Evolutionary conservation across 768 basidiomycete species (phyloP).

Genomic region (Podaxis mareebaensis): DNA sequence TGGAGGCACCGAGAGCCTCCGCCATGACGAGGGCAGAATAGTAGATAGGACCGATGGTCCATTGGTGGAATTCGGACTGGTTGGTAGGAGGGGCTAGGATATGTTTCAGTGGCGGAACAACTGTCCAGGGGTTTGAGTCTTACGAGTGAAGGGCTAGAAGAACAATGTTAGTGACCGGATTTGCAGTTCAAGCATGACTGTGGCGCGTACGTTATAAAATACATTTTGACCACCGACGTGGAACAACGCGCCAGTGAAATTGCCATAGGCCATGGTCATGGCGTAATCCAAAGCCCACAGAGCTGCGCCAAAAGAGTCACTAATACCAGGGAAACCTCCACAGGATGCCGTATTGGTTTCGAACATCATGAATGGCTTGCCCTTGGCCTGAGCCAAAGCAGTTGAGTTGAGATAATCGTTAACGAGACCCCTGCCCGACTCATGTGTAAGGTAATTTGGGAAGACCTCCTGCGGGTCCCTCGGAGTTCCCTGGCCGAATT

Average conservation of each 20-base stretch:
- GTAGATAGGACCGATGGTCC: conserved; percentile 78
- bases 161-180: conserved; percentile 45
- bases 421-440: conserved; percentile 49
- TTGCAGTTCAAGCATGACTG: conserved; percentile 16
- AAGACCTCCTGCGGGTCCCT: conserved; percentile 50
- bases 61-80: conserved; percentile 59
- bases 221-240: conserved; percentile 67
- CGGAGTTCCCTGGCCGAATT: conserved; percentile 42
- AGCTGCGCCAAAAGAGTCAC: conserved; percentile 62
- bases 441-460: conserved; percentile 67
- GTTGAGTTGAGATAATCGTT: conserved; percentile 53
- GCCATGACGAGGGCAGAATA: conserved; percentile 73
- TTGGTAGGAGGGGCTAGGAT: conserved; percentile 53
- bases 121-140: conserved; percentile 20
- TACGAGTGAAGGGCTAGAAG: conserved; percentile 56
- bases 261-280: conserved; percentile 55
- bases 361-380: conserved; percentile 60
- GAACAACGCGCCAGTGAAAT: conserved; percentile 50
- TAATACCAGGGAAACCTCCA: conserved; percentile 66
- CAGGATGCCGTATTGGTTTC: conserved; percentile 74
- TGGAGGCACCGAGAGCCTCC: conserved; percentile 65
- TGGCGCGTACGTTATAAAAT: conserved; percentile 58
- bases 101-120: not conserved
- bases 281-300: conserved; percentile 67
- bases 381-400: conserved; percentile 38